These are phyloP conservation scores for Plectosphaerella cucumerina DNA, from an alignment of 2,329 filamentous ascomycete species.

Conservation along the genomic window DNA sequence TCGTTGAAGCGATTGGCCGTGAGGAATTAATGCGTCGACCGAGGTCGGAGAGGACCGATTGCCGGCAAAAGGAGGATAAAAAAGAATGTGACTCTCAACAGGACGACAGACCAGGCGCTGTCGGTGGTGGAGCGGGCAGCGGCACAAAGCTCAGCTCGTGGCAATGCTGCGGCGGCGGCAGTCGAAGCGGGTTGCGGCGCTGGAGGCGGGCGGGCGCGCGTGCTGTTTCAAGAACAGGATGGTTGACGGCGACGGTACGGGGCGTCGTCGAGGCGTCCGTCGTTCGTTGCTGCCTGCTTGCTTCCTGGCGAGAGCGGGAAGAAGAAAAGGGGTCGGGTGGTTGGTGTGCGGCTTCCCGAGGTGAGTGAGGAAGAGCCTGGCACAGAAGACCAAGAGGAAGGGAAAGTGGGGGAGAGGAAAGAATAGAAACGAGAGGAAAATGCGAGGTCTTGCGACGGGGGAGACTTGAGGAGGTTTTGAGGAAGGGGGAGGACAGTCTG, in stretches of 20 bases:
- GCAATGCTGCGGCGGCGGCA: no score
- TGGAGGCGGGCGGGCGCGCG: not conserved
- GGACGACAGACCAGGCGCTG: no score
- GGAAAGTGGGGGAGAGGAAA: conserved; percentile 18
- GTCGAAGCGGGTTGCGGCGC: no score
- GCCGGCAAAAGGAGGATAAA: conserved; percentile 13
- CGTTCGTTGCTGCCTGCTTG: conserved; percentile 13
- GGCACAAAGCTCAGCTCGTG: conserved; percentile 3
- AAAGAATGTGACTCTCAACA: conserved; percentile 12
- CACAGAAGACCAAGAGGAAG: conserved; percentile 18
- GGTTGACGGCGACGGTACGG: conserved; percentile 20
- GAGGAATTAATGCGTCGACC: conserved; percentile 2
- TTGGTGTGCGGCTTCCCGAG: conserved; percentile 1
- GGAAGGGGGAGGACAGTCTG: conserved; percentile 30
- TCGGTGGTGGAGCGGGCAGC: not conserved
- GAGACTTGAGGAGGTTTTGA: conserved; percentile 30
- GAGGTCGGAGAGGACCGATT: not conserved
- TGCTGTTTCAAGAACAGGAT: conserved; percentile 17
- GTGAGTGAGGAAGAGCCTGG: conserved; percentile 20
- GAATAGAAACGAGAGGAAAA: conserved; percentile 30
- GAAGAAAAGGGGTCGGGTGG: conserved; percentile 24
- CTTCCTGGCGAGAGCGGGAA: conserved; percentile 18
- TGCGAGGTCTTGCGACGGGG: conserved; percentile 36
- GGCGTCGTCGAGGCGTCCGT: conserved; percentile 10
- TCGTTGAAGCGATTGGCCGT: not conserved